Evolutionary conservation across 2,329 filamentous ascomycete species (phyloP).

Genomic region (Phialocephala subalpina): DNA sequence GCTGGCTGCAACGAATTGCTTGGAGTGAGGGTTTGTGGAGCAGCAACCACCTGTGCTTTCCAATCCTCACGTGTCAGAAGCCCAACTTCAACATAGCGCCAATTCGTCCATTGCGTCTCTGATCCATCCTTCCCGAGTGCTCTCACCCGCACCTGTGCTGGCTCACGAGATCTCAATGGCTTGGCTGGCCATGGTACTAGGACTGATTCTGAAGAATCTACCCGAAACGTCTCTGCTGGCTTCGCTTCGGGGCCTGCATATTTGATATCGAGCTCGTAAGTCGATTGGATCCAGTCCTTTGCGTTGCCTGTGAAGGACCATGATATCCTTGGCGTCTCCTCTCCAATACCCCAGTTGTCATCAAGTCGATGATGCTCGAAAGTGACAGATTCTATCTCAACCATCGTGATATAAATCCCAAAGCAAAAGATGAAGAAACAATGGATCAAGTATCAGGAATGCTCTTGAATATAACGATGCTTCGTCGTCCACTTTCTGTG

Average conservation of each 20-base stretch:
- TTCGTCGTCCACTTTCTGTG: conserved; percentile 1
- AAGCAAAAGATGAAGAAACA: neutral
- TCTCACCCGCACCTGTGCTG: conserved; percentile 41
- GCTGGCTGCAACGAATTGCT: conserved; percentile 35
- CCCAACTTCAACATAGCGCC: conserved; percentile 44
- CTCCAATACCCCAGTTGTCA: conserved; percentile 52
- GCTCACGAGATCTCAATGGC: conserved; percentile 41
- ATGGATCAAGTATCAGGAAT: neutral
- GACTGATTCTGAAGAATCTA: conserved; percentile 44
- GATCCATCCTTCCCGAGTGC: conserved; percentile 34
- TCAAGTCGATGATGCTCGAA: conserved; percentile 35
- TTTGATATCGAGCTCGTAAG: conserved; percentile 53
- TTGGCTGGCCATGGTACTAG: conserved; percentile 54
- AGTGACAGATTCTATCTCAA: conserved; percentile 24
- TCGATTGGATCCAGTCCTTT: conserved; percentile 51
- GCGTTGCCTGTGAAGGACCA: conserved; percentile 53
- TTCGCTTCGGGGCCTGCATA: conserved; percentile 27
- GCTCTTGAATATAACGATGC: neutral
- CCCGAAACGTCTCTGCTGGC: conserved; percentile 14
- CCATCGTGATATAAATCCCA: neutral
- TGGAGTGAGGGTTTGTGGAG: conserved; percentile 37
- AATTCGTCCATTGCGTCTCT: conserved; percentile 43
- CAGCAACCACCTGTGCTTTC: conserved; percentile 20
- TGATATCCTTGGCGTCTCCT: conserved; percentile 53
- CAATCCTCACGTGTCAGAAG: conserved; percentile 39